Evolutionary conservation across 495 filamentous ascomycete genomes (phyloP).

Genomic region (Penicillium verhagenii): DNA sequence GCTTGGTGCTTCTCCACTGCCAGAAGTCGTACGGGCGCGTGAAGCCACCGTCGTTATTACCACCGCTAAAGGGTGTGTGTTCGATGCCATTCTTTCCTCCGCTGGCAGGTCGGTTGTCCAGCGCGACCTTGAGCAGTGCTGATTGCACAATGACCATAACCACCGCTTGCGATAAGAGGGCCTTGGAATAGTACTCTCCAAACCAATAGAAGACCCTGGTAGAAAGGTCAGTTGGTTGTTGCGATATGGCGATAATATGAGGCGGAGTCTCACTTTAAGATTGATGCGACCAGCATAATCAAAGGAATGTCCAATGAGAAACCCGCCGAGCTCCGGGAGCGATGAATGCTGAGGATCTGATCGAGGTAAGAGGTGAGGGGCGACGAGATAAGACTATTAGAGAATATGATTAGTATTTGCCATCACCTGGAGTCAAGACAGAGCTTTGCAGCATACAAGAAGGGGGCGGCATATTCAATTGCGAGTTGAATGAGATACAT

Average conservation of each 20-base stretch:
- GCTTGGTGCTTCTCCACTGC: conserved; percentile 82
- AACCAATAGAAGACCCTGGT: conserved; percentile 90
- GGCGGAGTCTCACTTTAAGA: conserved; percentile 67
- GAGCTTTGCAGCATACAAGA: conserved; percentile 35
- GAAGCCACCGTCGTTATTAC: conserved; percentile 15
- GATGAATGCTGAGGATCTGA: conserved; percentile 88
- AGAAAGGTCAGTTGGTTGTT: neutral
- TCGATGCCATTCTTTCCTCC: conserved; percentile 53
- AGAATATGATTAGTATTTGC: conserved; percentile 6
- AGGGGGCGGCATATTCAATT: conserved; percentile 47
- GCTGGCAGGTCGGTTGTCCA: conserved; percentile 78
- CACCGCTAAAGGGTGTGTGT: conserved; percentile 42
- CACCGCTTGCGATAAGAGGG: conserved; percentile 79
- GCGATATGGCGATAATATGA: neutral
- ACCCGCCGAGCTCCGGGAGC: conserved; percentile 75
- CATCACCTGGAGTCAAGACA: neutral
- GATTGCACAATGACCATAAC: conserved; percentile 85
- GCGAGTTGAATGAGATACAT: conserved; percentile 43
- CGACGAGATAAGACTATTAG: conserved; percentile 66
- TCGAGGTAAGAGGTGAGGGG: conserved; percentile 86
- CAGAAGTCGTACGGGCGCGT: conserved; percentile 86
- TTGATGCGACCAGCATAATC: conserved; percentile 95
- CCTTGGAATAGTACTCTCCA: conserved; percentile 75
- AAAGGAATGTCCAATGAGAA: conserved; percentile 91
- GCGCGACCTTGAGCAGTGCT: conserved; percentile 81